Percentiles rank a stretch among this genome's conserved stretches.
phyloP scores from a whole-genome alignment of 345 rosid genomes.

The Sisymbrium altissimum region DNA sequence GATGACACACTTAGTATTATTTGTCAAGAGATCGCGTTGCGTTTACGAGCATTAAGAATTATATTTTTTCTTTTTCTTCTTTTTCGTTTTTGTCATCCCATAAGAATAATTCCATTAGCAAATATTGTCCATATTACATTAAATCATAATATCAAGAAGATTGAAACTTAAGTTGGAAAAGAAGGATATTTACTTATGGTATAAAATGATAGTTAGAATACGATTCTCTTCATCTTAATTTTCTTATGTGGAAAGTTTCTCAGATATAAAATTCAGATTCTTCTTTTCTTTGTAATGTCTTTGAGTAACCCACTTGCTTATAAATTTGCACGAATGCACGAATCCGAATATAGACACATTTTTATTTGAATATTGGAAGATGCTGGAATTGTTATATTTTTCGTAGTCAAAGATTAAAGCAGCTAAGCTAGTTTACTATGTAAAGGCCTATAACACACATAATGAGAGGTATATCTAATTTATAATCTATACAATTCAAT shows the following conservation, averaged over 20 bases:
- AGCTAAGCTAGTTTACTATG: neutral
- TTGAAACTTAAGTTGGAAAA: constrained; percentile 11
- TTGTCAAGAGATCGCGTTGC: constrained; percentile 28
- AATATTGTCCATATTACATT: neutral
- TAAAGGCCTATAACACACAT: neutral
- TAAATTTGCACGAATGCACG: constrained; percentile 17
- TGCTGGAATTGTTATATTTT: neutral
- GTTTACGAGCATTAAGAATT: constrained; percentile 25
- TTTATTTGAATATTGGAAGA: constrained; percentile 12
- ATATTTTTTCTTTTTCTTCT: neutral
- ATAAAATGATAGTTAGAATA: constrained; percentile 25
- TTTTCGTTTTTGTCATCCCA: neutral
- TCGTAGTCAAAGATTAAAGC: constrained; percentile 11
- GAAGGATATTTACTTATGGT: constrained; percentile 15
- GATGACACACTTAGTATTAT: neutral
- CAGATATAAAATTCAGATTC: constrained; percentile 15
- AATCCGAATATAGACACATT: constrained; percentile 20
- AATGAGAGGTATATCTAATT: too few species aligned
- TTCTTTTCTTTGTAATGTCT: neutral
- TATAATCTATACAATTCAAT: neutral
- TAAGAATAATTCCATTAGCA: constrained; percentile 13
- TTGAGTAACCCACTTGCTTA: constrained; percentile 14
- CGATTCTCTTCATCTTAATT: constrained; percentile 25
- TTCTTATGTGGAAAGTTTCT: constrained; percentile 8
- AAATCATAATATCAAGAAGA: neutral